These are phyloP conservation scores for Fraxinus baroniana DNA, from an alignment of 305 asterid genomes.

Conservation along the genomic window DNA sequence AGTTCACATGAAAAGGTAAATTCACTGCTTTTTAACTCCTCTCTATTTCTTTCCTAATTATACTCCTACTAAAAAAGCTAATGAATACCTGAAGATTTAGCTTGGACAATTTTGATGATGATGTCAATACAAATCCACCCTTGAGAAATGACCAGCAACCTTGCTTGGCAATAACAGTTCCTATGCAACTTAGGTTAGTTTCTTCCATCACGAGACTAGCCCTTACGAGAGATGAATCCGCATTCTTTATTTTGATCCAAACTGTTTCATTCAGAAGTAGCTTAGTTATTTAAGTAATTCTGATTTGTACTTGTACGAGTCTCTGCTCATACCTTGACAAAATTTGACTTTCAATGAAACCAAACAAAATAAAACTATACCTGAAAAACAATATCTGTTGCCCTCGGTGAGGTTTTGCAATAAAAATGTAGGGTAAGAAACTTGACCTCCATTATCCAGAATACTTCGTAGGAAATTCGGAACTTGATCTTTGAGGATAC, in stretches of 20 bases:
- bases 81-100: conserved; percentile 40
- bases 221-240: conserved; percentile 38
- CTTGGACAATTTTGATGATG: conserved; percentile 37
- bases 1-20: background rate
- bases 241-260: conserved; percentile 56
- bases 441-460: conserved; percentile 18
- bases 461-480: background rate
- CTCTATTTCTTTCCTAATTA: background rate
- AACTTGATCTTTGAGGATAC: conserved; percentile 42
- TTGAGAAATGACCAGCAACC: conserved; percentile 68
- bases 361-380: conserved; percentile 34
- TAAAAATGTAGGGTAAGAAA: conserved; percentile 27
- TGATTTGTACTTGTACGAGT: background rate
- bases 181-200: conserved; percentile 44
- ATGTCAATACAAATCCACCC: conserved; percentile 56
- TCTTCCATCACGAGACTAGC: conserved; percentile 48
- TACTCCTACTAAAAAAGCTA: background rate
- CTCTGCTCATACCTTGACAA: background rate
- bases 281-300: background rate
- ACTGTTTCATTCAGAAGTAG: conserved; percentile 30
- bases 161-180: conserved; percentile 47
- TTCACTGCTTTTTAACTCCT: background rate
- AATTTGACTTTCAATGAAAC: background rate
- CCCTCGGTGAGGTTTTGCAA: conserved; percentile 42
- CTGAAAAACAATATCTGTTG: conserved; percentile 62